Evolutionary conservation across 1,284 basidiomycete genomes (phyloP).

Genomic region (Tylopilus sp.): DNA sequence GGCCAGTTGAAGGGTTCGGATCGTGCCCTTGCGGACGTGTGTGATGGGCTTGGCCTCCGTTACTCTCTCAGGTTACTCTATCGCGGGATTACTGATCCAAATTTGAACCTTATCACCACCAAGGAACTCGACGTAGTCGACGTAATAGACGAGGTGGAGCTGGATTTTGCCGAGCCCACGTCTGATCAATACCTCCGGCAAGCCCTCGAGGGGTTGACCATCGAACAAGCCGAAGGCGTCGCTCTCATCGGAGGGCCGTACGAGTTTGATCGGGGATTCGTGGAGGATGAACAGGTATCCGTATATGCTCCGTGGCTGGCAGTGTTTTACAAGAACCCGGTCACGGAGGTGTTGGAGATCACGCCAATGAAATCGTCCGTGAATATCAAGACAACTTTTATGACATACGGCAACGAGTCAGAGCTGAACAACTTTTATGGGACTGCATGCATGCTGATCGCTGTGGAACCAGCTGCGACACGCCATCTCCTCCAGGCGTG

Average conservation of each 20-base stretch:
- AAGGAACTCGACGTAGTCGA: slow-evolving; percentile 8
- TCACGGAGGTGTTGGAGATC: slow-evolving; percentile 13
- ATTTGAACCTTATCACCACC: slow-evolving; percentile 14
- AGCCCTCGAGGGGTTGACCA: slow-evolving; percentile 7
- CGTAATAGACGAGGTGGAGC: accelerated
- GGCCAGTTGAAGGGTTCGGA: slow-evolving; percentile 30
- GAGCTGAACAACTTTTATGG: slow-evolving; percentile 8
- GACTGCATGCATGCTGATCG: slow-evolving; percentile 15
- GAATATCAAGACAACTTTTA: background rate
- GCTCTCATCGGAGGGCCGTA: background rate
- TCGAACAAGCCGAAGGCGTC: slow-evolving; percentile 15
- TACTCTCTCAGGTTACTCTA: slow-evolving; percentile 3
- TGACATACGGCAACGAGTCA: slow-evolving; percentile 1
- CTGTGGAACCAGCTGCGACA: slow-evolving; percentile 1
- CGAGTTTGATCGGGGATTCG: background rate
- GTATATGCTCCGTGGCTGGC: background rate
- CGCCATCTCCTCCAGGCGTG: background rate
- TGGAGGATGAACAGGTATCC: background rate
- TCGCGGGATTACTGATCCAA: background rate
- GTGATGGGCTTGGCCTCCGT: background rate
- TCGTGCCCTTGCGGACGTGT: slow-evolving; percentile 37
- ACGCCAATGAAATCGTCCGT: slow-evolving; percentile 10
- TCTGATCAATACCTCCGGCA: background rate
- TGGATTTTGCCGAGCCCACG: background rate
- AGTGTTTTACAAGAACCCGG: slow-evolving; percentile 1